Percentiles rank a stretch among this genome's conserved stretches.
phyloP scores from a whole-genome alignment of 2,329 filamentous ascomycete species.

The Cryphonectria nitschkei region DNA sequence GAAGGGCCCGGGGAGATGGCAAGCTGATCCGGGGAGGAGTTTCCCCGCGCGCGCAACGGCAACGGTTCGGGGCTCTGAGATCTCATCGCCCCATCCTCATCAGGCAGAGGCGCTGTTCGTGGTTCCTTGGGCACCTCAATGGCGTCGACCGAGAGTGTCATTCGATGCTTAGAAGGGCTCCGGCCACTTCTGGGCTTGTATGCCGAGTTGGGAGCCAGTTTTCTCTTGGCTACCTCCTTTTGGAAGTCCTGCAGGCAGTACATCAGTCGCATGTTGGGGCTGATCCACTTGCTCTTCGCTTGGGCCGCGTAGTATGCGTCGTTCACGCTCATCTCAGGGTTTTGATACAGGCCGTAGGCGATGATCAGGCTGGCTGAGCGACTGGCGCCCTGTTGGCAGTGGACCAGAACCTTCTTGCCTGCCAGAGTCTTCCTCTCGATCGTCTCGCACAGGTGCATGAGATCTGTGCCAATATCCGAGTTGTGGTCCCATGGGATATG shows the following conservation, averaged over 20 bases:
- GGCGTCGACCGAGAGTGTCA: constrained; percentile 63
- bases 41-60: constrained; percentile 53
- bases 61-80: constrained; percentile 47
- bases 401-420: constrained; percentile 78
- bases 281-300: constrained; percentile 83
- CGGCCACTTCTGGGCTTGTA: constrained; percentile 54
- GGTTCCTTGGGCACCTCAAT: constrained; percentile 61
- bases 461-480: constrained; percentile 79
- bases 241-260: constrained; percentile 86
- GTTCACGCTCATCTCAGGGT: constrained; percentile 76
- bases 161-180: constrained; percentile 63
- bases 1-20: constrained; percentile 65
- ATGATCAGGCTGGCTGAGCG: constrained; percentile 86
- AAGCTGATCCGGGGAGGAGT: constrained; percentile 55
- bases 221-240: constrained; percentile 61
- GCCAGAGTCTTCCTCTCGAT: constrained; percentile 74
- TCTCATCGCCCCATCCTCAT: constrained; percentile 52
- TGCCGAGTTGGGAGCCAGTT: constrained; percentile 48
- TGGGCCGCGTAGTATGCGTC: constrained; percentile 84
- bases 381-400: constrained; percentile 86
- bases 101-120: constrained; percentile 62
- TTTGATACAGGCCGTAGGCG: constrained; percentile 80
- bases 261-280: constrained; percentile 89
- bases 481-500: constrained; percentile 90
- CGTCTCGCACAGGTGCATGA: constrained; percentile 74